Evolutionary conservation across 202 grass and related monocot species (phyloP).

Genomic region (Setaria italica): DNA sequence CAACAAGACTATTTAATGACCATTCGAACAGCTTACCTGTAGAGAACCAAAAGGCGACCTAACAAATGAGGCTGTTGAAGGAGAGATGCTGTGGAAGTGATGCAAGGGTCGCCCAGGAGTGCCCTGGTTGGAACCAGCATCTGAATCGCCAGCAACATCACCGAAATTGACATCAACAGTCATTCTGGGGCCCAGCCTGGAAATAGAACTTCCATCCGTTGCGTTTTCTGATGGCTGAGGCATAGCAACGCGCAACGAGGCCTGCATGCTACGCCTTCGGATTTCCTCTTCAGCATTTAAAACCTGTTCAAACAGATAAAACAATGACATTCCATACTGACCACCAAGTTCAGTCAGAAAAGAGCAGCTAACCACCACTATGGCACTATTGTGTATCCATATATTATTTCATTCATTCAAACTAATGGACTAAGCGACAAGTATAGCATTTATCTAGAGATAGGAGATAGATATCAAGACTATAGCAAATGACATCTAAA

Average conservation of each 20-base stretch:
- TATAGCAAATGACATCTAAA: slow-evolving; percentile 16
- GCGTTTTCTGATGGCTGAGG: slow-evolving; percentile 64
- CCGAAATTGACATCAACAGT: slow-evolving; percentile 87
- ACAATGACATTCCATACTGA: slow-evolving; percentile 2
- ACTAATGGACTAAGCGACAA: background rate
- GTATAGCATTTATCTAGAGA: slow-evolving; percentile 3
- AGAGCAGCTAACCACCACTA: background rate
- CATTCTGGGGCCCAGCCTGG: slow-evolving; percentile 62
- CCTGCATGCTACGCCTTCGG: slow-evolving; percentile 62
- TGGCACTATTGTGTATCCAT: background rate
- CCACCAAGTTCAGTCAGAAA: background rate
- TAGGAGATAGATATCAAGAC: background rate
- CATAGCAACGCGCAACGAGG: slow-evolving; percentile 47
- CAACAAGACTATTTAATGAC: slow-evolving; percentile 29
- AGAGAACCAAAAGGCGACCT: slow-evolving; percentile 77
- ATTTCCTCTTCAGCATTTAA: slow-evolving; percentile 97
- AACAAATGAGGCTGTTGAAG: slow-evolving; percentile 69
- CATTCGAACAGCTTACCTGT: slow-evolving; percentile 56
- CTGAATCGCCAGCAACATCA: slow-evolving; percentile 80
- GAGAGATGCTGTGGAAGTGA: slow-evolving; percentile 75
- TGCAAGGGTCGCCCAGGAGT: slow-evolving; percentile 65
- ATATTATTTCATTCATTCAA: background rate
- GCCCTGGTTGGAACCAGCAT: slow-evolving; percentile 81
- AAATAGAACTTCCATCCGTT: slow-evolving; percentile 56
- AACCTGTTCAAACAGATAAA: slow-evolving; percentile 64